Evolutionary conservation across 176 grass and related monocot genomes (phyloP).

Genomic region (Bonia amplexicaulis): DNA sequence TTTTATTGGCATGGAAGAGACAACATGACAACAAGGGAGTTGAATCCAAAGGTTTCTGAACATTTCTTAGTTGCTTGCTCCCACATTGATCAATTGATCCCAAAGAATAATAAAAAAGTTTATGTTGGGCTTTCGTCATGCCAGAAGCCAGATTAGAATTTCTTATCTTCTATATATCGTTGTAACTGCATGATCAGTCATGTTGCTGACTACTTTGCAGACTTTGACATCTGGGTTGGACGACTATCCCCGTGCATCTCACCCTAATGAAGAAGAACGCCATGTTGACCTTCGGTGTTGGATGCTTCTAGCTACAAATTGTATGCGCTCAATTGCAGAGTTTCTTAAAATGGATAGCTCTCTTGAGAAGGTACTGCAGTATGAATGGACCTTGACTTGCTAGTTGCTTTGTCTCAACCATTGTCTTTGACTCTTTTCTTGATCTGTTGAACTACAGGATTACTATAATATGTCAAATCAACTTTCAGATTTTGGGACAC

Average conservation of each 20-base stretch:
- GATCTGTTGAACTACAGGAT: conserved; percentile 45
- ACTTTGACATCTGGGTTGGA: conserved; percentile 94
- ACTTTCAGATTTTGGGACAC: conserved; percentile 77
- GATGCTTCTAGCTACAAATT: conserved; percentile 94
- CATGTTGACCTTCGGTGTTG: conserved; percentile 93
- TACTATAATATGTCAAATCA: conserved; percentile 67
- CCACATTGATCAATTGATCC: conserved; percentile 8
- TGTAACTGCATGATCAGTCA: not conserved
- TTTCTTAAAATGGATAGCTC: conserved; percentile 60
- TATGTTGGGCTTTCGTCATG: not conserved
- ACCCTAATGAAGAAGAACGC: conserved; percentile 84
- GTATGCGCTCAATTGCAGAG: conserved; percentile 75
- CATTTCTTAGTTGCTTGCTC: conserved; percentile 22
- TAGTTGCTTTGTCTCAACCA: not conserved
- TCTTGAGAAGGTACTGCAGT: conserved; percentile 58
- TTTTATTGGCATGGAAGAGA: conserved; percentile 99
- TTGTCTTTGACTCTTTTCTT: not conserved
- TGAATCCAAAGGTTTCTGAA: conserved; percentile 84
- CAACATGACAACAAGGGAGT: conserved; percentile 61
- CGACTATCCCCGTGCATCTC: conserved; percentile 94
- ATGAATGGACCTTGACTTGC: conserved; percentile 20
- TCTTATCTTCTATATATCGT: conserved; percentile 3
- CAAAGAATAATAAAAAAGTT: not conserved
- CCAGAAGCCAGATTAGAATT: not conserved
- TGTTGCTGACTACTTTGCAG: conserved; percentile 43